Evolutionary conservation across 1,139 yeast species (phyloP).

Genomic region (Kodamaea suecica): DNA sequence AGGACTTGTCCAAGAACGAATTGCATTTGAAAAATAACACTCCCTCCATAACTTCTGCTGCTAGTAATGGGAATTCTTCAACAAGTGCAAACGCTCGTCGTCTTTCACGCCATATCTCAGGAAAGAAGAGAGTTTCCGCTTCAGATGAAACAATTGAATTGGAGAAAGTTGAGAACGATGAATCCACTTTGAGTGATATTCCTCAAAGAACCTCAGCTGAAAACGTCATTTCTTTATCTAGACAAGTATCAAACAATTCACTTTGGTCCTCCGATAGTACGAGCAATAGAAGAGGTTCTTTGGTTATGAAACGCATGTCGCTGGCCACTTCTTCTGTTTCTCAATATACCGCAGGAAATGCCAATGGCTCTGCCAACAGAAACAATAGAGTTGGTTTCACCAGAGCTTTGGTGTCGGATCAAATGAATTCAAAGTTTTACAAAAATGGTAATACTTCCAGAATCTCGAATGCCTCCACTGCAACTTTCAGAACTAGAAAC

Average conservation of each 20-base stretch:
- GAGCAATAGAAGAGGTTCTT: slow-evolving; percentile 24
- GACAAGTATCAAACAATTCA: slow-evolving; percentile 34
- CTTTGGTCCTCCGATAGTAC: slow-evolving; percentile 40
- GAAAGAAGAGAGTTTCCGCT: slow-evolving; percentile 10
- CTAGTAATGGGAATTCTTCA: background rate
- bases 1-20: slow-evolving; percentile 37
- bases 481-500: slow-evolving; percentile 9
- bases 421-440: slow-evolving; percentile 22
- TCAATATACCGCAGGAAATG: slow-evolving; percentile 21
- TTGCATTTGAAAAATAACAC: slow-evolving; percentile 35
- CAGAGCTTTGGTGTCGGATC: slow-evolving; percentile 39
- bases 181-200: slow-evolving; percentile 8
- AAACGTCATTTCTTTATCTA: slow-evolving; percentile 17
- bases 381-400: slow-evolving; percentile 37
- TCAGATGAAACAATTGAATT: slow-evolving; percentile 10
- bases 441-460: slow-evolving; percentile 24
- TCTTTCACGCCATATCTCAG: slow-evolving; percentile 14
- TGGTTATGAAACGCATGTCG: slow-evolving; percentile 32
- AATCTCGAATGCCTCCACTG: slow-evolving; percentile 16
- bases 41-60: slow-evolving; percentile 1
- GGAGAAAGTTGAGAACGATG: slow-evolving; percentile 9
- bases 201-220: slow-evolving; percentile 3
- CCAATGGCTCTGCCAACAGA: background rate
- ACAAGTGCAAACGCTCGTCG: slow-evolving; percentile 10
- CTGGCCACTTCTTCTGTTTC: slow-evolving; percentile 32